Conservation (phyloP, 305 asterid genomes). For the Solanum chacoense region DNA sequence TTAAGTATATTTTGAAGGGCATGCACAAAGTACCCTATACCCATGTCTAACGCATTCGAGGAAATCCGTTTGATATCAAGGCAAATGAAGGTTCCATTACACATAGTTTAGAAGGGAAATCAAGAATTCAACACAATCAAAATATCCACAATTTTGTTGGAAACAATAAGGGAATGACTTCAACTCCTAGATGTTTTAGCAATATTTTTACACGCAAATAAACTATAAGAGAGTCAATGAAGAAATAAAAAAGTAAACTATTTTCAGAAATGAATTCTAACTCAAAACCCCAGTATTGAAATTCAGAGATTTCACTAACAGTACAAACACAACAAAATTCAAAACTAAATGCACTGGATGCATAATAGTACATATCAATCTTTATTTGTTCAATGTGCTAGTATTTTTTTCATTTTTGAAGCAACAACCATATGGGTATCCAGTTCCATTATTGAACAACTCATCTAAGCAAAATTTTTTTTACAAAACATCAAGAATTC, state of each 20-base stretch:
- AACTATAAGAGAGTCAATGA: background rate
- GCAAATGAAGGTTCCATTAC: background rate
- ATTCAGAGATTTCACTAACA: background rate
- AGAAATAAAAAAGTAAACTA: background rate
- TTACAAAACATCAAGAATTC: background rate
- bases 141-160: background rate
- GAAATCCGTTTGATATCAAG: background rate
- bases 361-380: constrained; percentile 16
- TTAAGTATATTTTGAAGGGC: background rate
- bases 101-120: background rate
- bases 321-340: background rate
- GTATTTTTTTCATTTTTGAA: constrained; percentile 14
- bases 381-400: constrained; percentile 21
- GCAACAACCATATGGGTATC: constrained; percentile 17
- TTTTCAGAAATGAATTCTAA: background rate
- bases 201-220: background rate
- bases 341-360: constrained; percentile 4
- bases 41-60: background rate
- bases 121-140: background rate
- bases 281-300: background rate
- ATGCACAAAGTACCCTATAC: background rate
- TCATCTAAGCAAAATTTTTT: constrained; percentile 6
- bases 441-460: constrained; percentile 18
- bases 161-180: background rate
- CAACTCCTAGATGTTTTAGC: background rate